Conservation (phyloP, 192 early-diverging fungal genomes). For the Geosiphon pyriformis region DNA sequence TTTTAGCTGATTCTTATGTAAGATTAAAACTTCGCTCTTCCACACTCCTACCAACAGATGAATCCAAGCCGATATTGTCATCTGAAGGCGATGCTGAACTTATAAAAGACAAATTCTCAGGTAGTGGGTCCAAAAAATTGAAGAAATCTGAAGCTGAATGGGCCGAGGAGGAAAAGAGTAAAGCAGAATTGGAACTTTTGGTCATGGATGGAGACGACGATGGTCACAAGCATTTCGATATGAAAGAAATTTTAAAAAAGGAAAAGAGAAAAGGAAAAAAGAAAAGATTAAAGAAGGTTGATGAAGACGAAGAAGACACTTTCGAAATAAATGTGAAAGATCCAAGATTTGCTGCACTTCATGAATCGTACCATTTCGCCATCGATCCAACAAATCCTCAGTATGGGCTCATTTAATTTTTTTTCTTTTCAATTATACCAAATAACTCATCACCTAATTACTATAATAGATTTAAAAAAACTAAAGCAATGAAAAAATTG, state of each 20-base stretch:
- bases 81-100: no score
- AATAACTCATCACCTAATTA: background rate
- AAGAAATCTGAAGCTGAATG: slow-evolving; percentile 48
- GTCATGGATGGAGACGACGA: slow-evolving; percentile 62
- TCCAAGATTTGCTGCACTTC: slow-evolving; percentile 76
- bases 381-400: slow-evolving; percentile 94
- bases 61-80: no score
- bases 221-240: slow-evolving; percentile 76
- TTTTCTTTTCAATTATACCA: background rate
- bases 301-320: slow-evolving; percentile 61
- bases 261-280: slow-evolving; percentile 68
- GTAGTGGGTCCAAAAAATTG: no score
- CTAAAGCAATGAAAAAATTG: slow-evolving; percentile 70
- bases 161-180: slow-evolving; percentile 49
- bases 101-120: no score
- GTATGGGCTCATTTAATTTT: slow-evolving; percentile 29
- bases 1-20: no score
- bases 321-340: slow-evolving; percentile 85
- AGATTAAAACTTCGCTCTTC: no score
- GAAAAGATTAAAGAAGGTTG: slow-evolving; percentile 50
- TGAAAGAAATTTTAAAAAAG: slow-evolving; percentile 77
- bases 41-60: no score
- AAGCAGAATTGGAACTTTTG: slow-evolving; percentile 81
- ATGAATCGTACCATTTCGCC: slow-evolving; percentile 82
- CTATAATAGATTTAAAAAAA: slow-evolving; percentile 70